Percentiles rank a stretch among this genome's conserved stretches.
These are phyloP conservation scores for Ophiostoma perfectum DNA, from an alignment of 2,329 filamentous ascomycete species.

Conservation along the genomic window DNA sequence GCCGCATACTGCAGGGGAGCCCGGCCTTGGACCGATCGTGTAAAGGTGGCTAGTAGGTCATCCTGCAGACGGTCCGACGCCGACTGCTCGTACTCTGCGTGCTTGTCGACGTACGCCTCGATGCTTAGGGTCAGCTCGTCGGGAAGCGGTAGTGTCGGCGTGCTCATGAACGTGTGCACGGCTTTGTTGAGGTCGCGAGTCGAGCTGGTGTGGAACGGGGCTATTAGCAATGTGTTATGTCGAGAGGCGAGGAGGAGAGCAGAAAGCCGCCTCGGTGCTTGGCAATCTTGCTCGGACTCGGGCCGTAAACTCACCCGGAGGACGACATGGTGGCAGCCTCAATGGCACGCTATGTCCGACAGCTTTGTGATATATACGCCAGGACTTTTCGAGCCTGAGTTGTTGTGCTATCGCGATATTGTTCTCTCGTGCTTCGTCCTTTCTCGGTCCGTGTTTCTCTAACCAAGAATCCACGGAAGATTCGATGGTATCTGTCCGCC, in stretches of 20 bases:
- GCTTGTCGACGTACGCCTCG: slow-evolving; percentile 61
- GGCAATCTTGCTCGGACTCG: background rate
- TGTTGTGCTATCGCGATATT: background rate
- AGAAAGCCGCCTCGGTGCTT: background rate
- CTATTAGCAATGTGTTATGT: background rate
- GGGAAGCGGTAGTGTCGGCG: slow-evolving; percentile 56
- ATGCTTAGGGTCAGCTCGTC: slow-evolving; percentile 59
- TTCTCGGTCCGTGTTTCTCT: background rate
- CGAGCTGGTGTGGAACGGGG: slow-evolving; percentile 37
- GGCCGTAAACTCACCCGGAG: slow-evolving; percentile 12
- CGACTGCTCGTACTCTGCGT: slow-evolving; percentile 61
- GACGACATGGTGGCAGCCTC: slow-evolving; percentile 15
- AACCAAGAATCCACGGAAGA: background rate
- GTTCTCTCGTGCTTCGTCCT: background rate
- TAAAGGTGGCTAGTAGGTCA: slow-evolving; percentile 62
- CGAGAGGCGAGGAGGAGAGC: no score
- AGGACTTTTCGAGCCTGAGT: background rate
- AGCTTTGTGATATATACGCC: no score
- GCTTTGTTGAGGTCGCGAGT: slow-evolving; percentile 57
- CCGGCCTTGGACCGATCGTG: slow-evolving; percentile 55
- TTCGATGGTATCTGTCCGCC: no score
- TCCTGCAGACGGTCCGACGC: slow-evolving; percentile 68
- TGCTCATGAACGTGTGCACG: slow-evolving; percentile 47
- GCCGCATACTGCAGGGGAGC: slow-evolving; percentile 50
- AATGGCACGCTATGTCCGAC: no score